A percentile compares a stretch with the other conserved stretches of the same genome.
phyloP scores from a whole-genome alignment of 768 basidiomycete species.

The Coprinellus micaceus region DNA sequence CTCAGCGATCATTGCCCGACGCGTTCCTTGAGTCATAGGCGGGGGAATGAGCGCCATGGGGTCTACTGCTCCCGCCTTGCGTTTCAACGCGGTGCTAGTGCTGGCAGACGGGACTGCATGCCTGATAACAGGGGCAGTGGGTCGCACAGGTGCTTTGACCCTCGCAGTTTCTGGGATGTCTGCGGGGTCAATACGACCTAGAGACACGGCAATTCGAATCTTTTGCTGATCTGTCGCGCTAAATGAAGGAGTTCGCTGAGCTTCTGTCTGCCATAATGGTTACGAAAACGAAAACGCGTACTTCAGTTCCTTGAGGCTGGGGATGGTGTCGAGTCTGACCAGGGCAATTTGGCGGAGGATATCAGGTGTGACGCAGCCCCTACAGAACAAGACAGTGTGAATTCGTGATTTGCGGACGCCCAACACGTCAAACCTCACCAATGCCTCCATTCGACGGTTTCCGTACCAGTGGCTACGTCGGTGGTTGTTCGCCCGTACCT shows the following conservation, averaged over 20 bases:
- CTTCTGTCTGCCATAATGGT: background rate
- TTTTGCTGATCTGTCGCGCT: constrained; percentile 63
- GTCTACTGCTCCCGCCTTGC: constrained; percentile 11
- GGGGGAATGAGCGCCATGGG: background rate
- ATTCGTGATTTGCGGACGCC: background rate
- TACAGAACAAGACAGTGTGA: constrained; percentile 21
- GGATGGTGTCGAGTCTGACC: constrained; percentile 36
- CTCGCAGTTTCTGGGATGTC: constrained; percentile 53
- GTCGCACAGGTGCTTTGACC: background rate
- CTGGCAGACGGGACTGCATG: constrained; percentile 10
- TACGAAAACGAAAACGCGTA: constrained; percentile 24
- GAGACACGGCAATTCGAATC: constrained; percentile 54
- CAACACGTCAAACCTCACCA: constrained; percentile 44
- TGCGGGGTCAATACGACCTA: constrained; percentile 48
- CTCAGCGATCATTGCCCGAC: constrained; percentile 34
- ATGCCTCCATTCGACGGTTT: constrained; percentile 72
- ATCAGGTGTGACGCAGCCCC: constrained; percentile 68
- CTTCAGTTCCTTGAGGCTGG: constrained; percentile 53
- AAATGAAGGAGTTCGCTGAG: background rate
- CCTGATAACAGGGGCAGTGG: background rate
- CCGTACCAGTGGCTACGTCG: constrained; percentile 41
- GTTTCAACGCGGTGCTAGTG: constrained; percentile 45
- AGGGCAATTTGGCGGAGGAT: constrained; percentile 50
- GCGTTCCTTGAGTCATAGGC: background rate
- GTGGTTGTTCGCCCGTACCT: constrained; percentile 57